These are phyloP conservation scores for Furcasterigmium sp. DNA, from an alignment of 2,329 filamentous ascomycete genomes.

Conservation along the genomic window DNA sequence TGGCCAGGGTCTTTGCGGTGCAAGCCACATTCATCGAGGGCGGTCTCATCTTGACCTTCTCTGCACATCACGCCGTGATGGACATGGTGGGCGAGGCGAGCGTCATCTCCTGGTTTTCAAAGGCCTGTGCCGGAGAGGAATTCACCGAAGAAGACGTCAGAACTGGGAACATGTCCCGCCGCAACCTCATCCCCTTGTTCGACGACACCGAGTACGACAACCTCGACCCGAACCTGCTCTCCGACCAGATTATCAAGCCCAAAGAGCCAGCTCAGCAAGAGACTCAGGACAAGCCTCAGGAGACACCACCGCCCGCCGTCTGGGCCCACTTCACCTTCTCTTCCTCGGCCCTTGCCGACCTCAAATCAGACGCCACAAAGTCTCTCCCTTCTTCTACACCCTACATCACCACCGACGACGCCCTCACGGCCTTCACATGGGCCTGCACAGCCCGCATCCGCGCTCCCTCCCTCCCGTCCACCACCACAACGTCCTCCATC, in stretches of 20 bases:
- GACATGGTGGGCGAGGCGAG: constrained; percentile 45
- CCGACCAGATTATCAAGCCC: background rate
- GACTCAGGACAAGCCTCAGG: background rate
- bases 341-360: constrained; percentile 22
- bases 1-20: constrained; percentile 4
- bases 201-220: background rate
- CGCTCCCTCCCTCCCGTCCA: constrained; percentile 21
- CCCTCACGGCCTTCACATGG: constrained; percentile 46
- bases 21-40: constrained; percentile 24
- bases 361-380: constrained; percentile 33
- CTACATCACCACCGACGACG: constrained; percentile 50
- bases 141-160: constrained; percentile 39
- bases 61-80: constrained; percentile 41
- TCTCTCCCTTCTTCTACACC: constrained; percentile 5
- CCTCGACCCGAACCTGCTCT: background rate
- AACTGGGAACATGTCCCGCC: constrained; percentile 33
- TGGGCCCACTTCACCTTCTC: constrained; percentile 43
- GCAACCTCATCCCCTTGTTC: constrained; percentile 31
- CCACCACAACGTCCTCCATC: constrained; percentile 22
- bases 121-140: constrained; percentile 37
- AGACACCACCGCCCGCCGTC: constrained; percentile 12
- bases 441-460: constrained; percentile 36
- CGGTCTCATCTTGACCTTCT: constrained; percentile 44
- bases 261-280: background rate
- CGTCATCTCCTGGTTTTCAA: constrained; percentile 40